Evolutionary conservation across 805 yeast genomes (phyloP).

Genomic region (Sugiyamaella smithiae): DNA sequence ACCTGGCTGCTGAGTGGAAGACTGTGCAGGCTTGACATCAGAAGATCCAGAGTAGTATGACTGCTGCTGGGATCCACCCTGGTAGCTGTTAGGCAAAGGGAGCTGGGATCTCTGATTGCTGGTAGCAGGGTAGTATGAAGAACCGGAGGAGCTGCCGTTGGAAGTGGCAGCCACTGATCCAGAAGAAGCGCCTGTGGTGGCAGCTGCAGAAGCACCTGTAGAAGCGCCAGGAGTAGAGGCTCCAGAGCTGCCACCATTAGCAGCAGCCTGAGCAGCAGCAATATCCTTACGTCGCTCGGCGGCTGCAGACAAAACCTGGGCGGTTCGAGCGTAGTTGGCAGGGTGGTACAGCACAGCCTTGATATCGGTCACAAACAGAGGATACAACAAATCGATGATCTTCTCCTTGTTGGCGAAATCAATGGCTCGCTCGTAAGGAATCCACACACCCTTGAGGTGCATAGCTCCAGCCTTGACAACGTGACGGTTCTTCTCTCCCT

Average conservation of each 20-base stretch:
- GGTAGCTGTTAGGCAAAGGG: constrained; percentile 14
- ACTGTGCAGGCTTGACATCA: constrained; percentile 5
- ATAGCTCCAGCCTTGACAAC: constrained; percentile 86
- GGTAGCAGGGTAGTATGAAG: not conserved
- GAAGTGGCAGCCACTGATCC: constrained; percentile 16
- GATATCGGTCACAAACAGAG: constrained; percentile 71
- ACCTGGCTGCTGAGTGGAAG: not conserved
- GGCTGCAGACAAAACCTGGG: constrained; percentile 34
- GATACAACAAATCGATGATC: constrained; percentile 62
- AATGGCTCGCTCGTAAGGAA: constrained; percentile 77
- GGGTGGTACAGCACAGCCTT: constrained; percentile 29
- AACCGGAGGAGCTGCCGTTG: not conserved
- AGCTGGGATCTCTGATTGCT: constrained; percentile 4
- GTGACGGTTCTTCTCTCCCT: constrained; percentile 71
- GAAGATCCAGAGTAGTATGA: constrained; percentile 4
- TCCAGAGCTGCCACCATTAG: constrained; percentile 9
- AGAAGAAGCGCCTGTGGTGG: constrained; percentile 7
- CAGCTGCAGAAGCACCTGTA: not conserved
- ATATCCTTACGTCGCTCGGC: constrained; percentile 30
- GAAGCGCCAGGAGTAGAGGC: constrained; percentile 11
- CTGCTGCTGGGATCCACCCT: not conserved
- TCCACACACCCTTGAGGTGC: constrained; percentile 89
- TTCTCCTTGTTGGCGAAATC: constrained; percentile 82
- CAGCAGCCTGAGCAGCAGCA: constrained; percentile 14
- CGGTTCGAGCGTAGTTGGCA: constrained; percentile 34